Evolutionary conservation across 176 grass and related monocot genomes (phyloP).

Genomic region (Miscanthus lutarioriparius): DNA sequence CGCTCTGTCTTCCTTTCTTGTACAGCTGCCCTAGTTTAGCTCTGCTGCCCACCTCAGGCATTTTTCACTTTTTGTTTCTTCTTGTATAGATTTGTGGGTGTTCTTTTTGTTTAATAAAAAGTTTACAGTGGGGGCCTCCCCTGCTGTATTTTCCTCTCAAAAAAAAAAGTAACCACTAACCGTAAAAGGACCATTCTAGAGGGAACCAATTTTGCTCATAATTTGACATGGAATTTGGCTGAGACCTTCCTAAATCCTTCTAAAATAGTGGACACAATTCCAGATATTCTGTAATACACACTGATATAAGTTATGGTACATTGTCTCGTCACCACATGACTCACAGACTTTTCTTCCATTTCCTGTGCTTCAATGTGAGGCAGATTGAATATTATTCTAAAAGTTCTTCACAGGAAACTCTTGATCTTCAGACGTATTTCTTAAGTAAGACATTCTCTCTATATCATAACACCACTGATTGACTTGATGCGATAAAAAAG

Average conservation of each 20-base stretch:
- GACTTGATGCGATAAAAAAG: neutral
- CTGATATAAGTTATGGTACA: neutral
- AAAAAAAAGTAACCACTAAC: neutral
- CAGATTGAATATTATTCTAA: neutral
- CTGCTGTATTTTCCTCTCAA: too few species aligned
- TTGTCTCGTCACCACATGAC: neutral
- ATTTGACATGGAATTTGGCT: neutral
- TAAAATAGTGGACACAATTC: neutral
- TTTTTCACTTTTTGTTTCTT: too few species aligned
- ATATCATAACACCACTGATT: neutral
- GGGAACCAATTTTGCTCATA: neutral
- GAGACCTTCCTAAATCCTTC: neutral
- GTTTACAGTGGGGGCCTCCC: too few species aligned
- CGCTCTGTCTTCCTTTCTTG: too few species aligned
- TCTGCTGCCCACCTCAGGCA: too few species aligned
- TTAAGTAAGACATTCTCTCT: neutral
- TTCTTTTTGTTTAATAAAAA: too few species aligned
- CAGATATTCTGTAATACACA: neutral
- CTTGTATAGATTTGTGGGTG: too few species aligned
- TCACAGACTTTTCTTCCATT: neutral
- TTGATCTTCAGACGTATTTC: neutral
- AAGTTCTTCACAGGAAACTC: neutral
- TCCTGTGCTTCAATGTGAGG: neutral
- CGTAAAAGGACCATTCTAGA: neutral
- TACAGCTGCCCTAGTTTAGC: too few species aligned